Percentiles rank a stretch among this genome's conserved stretches.
phyloP scores from a whole-genome alignment of 2,329 filamentous ascomycete species.

The Ascochyta viciae-villosae region DNA sequence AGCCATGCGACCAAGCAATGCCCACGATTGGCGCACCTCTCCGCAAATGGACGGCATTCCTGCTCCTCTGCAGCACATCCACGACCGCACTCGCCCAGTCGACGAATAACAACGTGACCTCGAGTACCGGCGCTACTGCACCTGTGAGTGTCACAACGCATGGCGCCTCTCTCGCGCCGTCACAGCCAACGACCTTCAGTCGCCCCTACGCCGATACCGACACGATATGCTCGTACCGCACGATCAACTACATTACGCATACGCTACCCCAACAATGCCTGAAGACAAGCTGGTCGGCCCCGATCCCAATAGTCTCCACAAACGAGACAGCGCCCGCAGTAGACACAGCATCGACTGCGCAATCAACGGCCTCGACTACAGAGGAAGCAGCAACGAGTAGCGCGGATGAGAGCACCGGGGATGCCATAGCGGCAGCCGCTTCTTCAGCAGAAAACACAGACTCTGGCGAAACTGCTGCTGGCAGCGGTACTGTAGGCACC shows the following conservation, averaged over 20 bases:
- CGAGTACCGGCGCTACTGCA: constrained; percentile 33
- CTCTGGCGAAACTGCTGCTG: constrained; percentile 9
- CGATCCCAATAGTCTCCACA: constrained; percentile 22
- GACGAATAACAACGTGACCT: constrained; percentile 42
- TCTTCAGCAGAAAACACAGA: constrained; percentile 17
- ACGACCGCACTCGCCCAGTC: constrained; percentile 35
- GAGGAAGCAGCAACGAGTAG: constrained; percentile 16
- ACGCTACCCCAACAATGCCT: constrained; percentile 78
- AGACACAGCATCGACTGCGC: constrained; percentile 19
- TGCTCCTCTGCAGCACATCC: constrained; percentile 44
- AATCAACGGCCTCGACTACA: constrained; percentile 3
- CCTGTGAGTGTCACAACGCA: constrained; percentile 31
- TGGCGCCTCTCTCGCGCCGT: constrained; percentile 20
- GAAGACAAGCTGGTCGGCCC: constrained; percentile 63
- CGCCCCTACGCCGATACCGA: constrained; percentile 41
- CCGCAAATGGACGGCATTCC: constrained; percentile 46
- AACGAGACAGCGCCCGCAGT: constrained; percentile 21
- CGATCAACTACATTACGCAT: constrained; percentile 84
- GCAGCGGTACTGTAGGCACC: constrained; percentile 22
- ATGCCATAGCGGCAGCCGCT: neutral
- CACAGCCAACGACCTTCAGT: constrained; percentile 17
- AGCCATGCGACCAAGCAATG: constrained; percentile 51
- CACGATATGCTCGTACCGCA: constrained; percentile 61
- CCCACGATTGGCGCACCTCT: constrained; percentile 48
- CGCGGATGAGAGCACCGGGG: constrained; percentile 11